Evolutionary conservation across 768 basidiomycete species (phyloP), one percentile per base, ranked within the genome.

Genomic region (Psilocybe sp.): DNA sequence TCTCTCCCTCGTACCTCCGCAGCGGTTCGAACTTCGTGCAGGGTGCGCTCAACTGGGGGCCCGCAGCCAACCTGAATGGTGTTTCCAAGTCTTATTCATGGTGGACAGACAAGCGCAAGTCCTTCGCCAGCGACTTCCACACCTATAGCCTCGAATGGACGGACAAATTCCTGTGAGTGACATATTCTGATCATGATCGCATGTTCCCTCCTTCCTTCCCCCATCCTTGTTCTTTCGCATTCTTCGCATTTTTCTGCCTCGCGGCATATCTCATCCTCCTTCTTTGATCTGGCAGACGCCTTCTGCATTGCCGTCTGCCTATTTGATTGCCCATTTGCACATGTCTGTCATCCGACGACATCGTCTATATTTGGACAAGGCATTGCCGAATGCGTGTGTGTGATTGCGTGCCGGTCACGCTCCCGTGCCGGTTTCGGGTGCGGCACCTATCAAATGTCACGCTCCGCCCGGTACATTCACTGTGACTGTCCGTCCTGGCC

Each of bases 121-220:
- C 79, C 39, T 92, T 84, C 65, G 82, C 75, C 41, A 70, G 82
- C 45, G 74, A 63, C 1, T 94, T 87, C 74, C 89, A 91, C 59
- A 89, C 83, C 0, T 95, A 88, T 56, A 75, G 75, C 11, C 65
- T 95, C 44, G 92, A 94, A 65, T 96, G 92, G 92, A 88, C 84
- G 5, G 71, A 79, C 7, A 64, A 78, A 14, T 93, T 87, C 69
- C 59, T 94, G 78, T 86, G 64, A 61, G 83, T 68, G 3, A n/a
- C n/a, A n/a, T n/a, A n/a, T n/a, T n/a, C n/a, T n/a, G n/a, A n/a
- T n/a, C n/a, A n/a, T n/a, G n/a, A n/a, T n/a, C n/a, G n/a, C n/a
- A n/a, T n/a, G n/a, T n/a, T n/a, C n/a, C n/a, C n/a, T n/a, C n/a
- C n/a, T n/a, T n/a, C n/a, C n/a, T n/a, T n/a, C 19, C 31, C 8